Evolutionary conservation across 306 rosid genomes (phyloP), one percentile per base, ranked within the genome.

Genomic region (Pyrus bretschneideri): DNA sequence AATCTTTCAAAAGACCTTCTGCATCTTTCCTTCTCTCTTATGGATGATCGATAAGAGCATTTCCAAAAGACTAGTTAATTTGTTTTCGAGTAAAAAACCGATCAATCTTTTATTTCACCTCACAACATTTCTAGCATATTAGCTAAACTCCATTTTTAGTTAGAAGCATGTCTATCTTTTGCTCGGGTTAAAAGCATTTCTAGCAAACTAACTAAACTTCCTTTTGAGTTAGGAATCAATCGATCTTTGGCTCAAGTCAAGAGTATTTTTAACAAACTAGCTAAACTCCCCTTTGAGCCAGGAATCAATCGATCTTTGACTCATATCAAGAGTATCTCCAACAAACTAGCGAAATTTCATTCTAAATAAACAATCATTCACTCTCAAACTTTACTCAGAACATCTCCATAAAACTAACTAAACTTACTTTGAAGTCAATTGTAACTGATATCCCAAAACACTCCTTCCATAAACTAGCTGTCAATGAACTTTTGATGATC

Each of bases 1-100:
- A 54, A 40, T 63, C 71, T 79, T 83, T 86, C 77, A 78, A 69
- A 73, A 82, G 75, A 49, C 52, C 40, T 31, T 40, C 68, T 25
- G 7, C 78, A 59, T 72, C 83, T 77, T 75, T 42, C 46, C 68
- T 55, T 63, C 40, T 79, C 60, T 64, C 31, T 75, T 49, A 15
- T 49, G 21, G 17, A 14, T 15, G 9, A 49, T 14, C 19, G 21
- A 49, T 49, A 49, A 15, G 9, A 49, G 18, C 55, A 49, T 14
- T 18, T 49, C 21, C 55, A 49, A 0, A 9, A 49, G 6, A 49
- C 9, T 49, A 49, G 13, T 3, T 44, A 11, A 15, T 17, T 49
- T 8, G 17, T 49, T 46, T 46, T 46, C 19, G 18, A 46, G 19
- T 46, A 46, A 14, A 46, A 46, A 46, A 17, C 1, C 52, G 6